Percentiles rank a stretch among this genome's conserved stretches.
Evolutionary conservation across 176 grass and related monocot genomes (phyloP).

Genomic region (Ampelocalamus luodianensis): DNA sequence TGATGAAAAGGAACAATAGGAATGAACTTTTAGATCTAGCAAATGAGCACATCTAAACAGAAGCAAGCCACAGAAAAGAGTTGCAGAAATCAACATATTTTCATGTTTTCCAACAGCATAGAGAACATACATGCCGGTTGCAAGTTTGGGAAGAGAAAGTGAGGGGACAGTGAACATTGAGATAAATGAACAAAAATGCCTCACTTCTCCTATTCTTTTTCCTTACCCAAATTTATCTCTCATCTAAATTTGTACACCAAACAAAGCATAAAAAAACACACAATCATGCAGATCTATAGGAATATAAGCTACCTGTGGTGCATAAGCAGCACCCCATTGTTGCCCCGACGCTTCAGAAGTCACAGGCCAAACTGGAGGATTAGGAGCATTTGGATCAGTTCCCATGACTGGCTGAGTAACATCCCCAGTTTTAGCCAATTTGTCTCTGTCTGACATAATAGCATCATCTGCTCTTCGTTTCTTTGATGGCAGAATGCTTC

Average conservation of each 20-base stretch:
- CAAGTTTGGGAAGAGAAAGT: neutral
- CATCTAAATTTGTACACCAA: neutral
- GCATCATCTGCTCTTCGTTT: constrained; percentile 85
- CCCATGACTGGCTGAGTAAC: constrained; percentile 53
- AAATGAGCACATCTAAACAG: constrained; percentile 11
- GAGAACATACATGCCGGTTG: neutral
- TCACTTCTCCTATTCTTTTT: neutral
- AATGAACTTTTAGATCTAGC: neutral
- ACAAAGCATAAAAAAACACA: neutral
- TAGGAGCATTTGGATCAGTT: constrained; percentile 70
- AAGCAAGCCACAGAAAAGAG: neutral
- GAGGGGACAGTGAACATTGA: neutral
- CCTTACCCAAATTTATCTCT: neutral
- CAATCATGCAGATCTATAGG: constrained; percentile 18
- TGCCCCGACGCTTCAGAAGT: constrained; percentile 61
- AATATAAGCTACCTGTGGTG: constrained; percentile 56
- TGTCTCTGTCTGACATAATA: constrained; percentile 70
- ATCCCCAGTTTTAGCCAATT: constrained; percentile 66
- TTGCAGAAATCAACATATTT: constrained; percentile 1
- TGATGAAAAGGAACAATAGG: neutral
- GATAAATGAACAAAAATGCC: neutral
- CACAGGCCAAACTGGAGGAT: constrained; percentile 60
- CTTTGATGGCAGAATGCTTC: constrained; percentile 66
- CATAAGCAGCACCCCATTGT: constrained; percentile 72
- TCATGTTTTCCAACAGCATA: neutral